A percentile compares a stretch with the other conserved stretches of the same genome.
Evolutionary conservation across 2,329 filamentous ascomycete species (phyloP).

Genomic region (Simplicillium sp.): DNA sequence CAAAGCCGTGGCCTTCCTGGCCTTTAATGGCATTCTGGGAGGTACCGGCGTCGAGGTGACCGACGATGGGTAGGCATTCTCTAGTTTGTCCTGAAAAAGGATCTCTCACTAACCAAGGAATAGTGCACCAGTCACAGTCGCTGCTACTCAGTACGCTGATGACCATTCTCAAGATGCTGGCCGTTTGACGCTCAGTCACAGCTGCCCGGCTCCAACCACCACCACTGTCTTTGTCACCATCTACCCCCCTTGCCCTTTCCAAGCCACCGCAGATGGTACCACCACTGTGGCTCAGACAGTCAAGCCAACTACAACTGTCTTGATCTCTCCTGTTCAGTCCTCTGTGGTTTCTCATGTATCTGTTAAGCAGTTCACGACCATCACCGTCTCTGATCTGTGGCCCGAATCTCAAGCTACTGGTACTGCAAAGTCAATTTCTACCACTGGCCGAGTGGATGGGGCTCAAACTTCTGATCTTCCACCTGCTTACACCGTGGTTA

Average conservation of each 20-base stretch:
- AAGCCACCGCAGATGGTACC: conserved; percentile 9
- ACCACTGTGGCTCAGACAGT: too few relatives aligned
- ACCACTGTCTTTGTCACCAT: conserved; percentile 41
- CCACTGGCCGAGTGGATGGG: conserved; percentile 3
- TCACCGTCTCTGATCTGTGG: conserved; percentile 18
- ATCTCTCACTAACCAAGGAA: too few relatives aligned
- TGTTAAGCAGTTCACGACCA: conserved; percentile 21
- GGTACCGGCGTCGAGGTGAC: too few relatives aligned
- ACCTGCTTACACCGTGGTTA: conserved; percentile 11
- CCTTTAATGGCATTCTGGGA: too few relatives aligned
- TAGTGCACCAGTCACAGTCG: too few relatives aligned
- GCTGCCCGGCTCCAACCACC: conserved; percentile 17
- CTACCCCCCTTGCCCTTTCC: conserved; percentile 20
- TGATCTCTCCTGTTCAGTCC: conserved; percentile 10
- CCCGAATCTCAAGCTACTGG: neutral
- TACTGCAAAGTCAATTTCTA: conserved; percentile 15
- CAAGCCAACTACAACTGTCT: conserved; percentile 19
- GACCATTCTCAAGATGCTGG: conserved; percentile 1
- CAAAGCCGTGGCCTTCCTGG: too few relatives aligned
- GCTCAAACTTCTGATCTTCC: neutral
- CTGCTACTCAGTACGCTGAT: too few relatives aligned
- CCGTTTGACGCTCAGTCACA: neutral
- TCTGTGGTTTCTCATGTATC: conserved; percentile 6
- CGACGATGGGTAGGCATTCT: too few relatives aligned
- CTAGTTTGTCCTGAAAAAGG: too few relatives aligned